phyloP scores from a whole-genome alignment of 108 stramenopile genomes.

The Nitzschia inconspicua region DNA sequence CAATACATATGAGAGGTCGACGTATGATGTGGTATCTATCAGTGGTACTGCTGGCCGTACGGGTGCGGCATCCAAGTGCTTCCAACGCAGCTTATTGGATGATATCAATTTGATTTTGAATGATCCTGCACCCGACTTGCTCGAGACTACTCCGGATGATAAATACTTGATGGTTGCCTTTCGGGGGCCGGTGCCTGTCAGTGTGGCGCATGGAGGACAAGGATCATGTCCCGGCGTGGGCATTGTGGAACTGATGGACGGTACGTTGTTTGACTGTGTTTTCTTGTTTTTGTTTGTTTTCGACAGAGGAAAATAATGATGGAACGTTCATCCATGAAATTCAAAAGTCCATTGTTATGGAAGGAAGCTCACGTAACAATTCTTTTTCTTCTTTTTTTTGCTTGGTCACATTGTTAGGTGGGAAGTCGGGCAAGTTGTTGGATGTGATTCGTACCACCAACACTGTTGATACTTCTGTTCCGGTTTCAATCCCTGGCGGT shows the following conservation, averaged over 20 bases:
- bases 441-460: slow-evolving; percentile 35
- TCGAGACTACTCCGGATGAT: slow-evolving; percentile 28
- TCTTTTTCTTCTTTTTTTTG: too few species aligned
- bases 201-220: slow-evolving; percentile 27
- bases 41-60: slow-evolving; percentile 4
- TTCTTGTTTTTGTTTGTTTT: too few species aligned
- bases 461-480: background rate
- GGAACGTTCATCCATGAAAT: too few species aligned
- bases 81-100: slow-evolving; percentile 2
- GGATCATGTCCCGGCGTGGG: slow-evolving; percentile 38
- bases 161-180: slow-evolving; percentile 28
- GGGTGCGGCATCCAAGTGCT: slow-evolving; percentile 11
- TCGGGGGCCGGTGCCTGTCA: slow-evolving; percentile 32
- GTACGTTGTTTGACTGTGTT: too few species aligned
- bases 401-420: too few species aligned
- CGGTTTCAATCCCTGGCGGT: slow-evolving; percentile 16
- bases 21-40: slow-evolving; percentile 14
- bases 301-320: too few species aligned
- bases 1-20: slow-evolving; percentile 6
- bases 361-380: too few species aligned
- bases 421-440: slow-evolving; percentile 19
- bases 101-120: slow-evolving; percentile 5
- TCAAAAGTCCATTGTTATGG: too few species aligned
- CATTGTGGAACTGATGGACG: slow-evolving; percentile 19
- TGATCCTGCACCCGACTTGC: slow-evolving; percentile 23